A percentile compares a stretch with the other conserved stretches of the same genome.
These are phyloP conservation scores for Cutaneotrichosporon arboriforme DNA, from an alignment of 1,284 basidiomycete genomes.

Conservation along the genomic window DNA sequence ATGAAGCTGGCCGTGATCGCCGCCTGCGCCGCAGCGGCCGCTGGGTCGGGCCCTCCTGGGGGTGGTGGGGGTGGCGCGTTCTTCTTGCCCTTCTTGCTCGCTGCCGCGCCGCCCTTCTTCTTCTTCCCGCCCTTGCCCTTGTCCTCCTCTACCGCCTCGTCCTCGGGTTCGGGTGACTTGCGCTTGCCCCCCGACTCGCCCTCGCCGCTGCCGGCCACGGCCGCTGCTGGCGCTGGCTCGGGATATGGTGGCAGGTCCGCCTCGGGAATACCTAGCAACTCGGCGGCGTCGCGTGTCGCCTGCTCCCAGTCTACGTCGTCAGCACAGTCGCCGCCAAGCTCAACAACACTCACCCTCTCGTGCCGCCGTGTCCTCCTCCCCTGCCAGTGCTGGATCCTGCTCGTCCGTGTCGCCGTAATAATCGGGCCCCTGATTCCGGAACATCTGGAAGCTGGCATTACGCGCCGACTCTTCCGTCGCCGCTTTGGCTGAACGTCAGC, in stretches of 20 bases:
- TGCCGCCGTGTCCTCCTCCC: conserved; percentile 66
- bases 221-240: background rate
- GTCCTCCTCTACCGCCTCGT: conserved; percentile 5
- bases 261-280: conserved; percentile 15
- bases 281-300: conserved; percentile 34
- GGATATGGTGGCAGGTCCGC: conserved; percentile 10
- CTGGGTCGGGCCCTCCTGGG: conserved; percentile 13
- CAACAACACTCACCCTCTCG: conserved; percentile 58
- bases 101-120: conserved; percentile 48
- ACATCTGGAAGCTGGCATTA: conserved; percentile 76
- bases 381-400: conserved; percentile 61
- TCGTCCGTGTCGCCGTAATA: conserved; percentile 95
- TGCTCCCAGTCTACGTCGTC: conserved; percentile 64
- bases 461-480: conserved; percentile 72
- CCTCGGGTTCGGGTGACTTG: conserved; percentile 11
- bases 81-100: conserved; percentile 56
- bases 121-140: conserved; percentile 26
- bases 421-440: conserved; percentile 74
- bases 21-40: conserved; percentile 16
- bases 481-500: conserved; percentile 54
- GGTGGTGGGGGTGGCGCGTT: conserved; percentile 18
- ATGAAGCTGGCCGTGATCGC: conserved; percentile 53
- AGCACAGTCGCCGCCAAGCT: background rate
- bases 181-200: conserved; percentile 10
- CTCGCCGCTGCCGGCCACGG: background rate